Base-by-base conservation (phyloP, 306 rosid species). In the Cicer pinnatifidum region DNA sequence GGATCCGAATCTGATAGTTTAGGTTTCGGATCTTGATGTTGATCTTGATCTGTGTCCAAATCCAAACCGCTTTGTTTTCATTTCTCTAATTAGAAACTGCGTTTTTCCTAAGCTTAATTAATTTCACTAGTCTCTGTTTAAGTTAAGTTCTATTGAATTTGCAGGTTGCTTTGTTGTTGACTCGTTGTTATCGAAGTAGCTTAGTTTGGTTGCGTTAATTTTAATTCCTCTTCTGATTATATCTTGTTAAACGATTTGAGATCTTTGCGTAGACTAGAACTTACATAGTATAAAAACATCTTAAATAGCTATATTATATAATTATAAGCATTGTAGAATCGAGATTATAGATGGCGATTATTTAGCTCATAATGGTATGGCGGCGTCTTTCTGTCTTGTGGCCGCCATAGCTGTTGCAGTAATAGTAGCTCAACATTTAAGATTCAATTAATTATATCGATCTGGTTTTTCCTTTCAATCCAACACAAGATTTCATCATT, bases 31-130 rank as follows among this genome's bases (percentile, higher is more conserved):
- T 73, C 33, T 28, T 28, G 33, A 23, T 23, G 3, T 23, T 23
- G 33, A 23, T 28, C 33, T 28, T 28, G 33, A 28, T 28, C 4
- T 28, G 33, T 28, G 33, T 28, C 71, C 1, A 50, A 9, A 60
- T 15, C 66, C 44, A 58, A 11, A 75, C 74, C 65, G 48, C 78
- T 44, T 53, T 6, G 33, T 53, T 71, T 77, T 75, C 77, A 52
- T 76, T 60, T 62, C 58, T 51, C 43, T 11, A 48, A 28, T 12
- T 46, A 40, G 60, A 73, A 8, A n/a, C 67, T 48, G 65, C 65
- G 78, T 62, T 45, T 54, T 23, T 57, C 8, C 4, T 4, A 19
- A 1, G 12, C 20, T 69, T 68, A 28, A 28, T 40, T 40, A 9
- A 8, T 64, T 75, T 41, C 6, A 11, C 40, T 67, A 11, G 4